phyloP scores from a whole-genome alignment of 2,329 filamentous ascomycete genomes.

The Thelonectria discophora region DNA sequence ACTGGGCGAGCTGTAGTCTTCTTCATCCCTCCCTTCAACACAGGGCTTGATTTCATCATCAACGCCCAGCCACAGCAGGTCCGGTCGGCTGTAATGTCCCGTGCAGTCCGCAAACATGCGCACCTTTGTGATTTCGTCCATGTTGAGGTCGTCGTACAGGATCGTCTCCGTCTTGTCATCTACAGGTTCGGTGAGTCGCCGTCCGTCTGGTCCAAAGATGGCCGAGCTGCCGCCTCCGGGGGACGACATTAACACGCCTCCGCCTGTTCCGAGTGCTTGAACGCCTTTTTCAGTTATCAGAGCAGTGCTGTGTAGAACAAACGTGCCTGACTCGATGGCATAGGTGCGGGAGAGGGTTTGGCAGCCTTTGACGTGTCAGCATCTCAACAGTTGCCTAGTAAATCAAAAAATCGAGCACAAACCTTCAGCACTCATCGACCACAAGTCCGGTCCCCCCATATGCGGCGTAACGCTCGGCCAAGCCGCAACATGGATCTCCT shows the following conservation, averaged over 20 bases:
- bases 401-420: neutral
- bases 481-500: slow-evolving; percentile 56
- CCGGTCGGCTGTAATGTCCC: slow-evolving; percentile 17
- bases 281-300: slow-evolving; percentile 10
- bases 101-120: slow-evolving; percentile 5
- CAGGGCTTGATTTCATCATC: neutral
- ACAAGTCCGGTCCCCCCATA: slow-evolving; percentile 8
- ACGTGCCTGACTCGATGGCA: slow-evolving; percentile 18
- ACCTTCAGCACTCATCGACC: slow-evolving; percentile 18
- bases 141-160: slow-evolving; percentile 12
- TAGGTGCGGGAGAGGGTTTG: slow-evolving; percentile 15
- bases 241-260: neutral
- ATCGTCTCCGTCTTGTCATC: neutral
- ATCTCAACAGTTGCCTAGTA: no score
- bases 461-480: slow-evolving; percentile 49
- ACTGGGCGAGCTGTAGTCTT: no score
- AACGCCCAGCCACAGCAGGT: slow-evolving; percentile 19
- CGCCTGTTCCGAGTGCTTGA: slow-evolving; percentile 3
- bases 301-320: slow-evolving; percentile 14
- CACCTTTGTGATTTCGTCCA: slow-evolving; percentile 8
- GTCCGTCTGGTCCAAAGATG: slow-evolving; percentile 20
- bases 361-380: slow-evolving; percentile 5
- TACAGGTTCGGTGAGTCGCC: slow-evolving; percentile 3
- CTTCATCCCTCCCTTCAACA: no score
- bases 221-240: slow-evolving; percentile 16